Evolutionary conservation across 805 yeast species (phyloP), one percentile per base, ranked within the genome.

Genomic region (Maudiozyma turicensis): DNA sequence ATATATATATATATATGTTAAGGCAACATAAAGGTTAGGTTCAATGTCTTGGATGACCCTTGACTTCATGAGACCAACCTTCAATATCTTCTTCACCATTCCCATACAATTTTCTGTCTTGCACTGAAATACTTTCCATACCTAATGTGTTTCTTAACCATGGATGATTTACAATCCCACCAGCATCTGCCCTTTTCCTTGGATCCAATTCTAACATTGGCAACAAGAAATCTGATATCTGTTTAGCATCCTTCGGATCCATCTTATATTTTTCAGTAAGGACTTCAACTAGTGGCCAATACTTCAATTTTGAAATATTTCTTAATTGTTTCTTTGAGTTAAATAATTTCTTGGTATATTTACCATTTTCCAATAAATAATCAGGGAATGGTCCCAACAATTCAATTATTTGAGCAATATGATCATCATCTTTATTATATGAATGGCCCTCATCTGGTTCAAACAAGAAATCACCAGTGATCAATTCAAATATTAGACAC

Each of bases 391-490:
- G 74, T 1, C 95, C 91, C 47, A 86, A 63, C 14, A 86, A 71
- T 65, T 91, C 98, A 35, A 93, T 81, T 11, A 93, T 87, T 65
- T 93, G 98, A 0, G 98, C 98, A 58, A 93, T 75, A 65, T 93
- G 99, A 65, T 93, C 99, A 61, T 91, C 97, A 65, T 90, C 96
- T 60, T 90, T 90, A 45, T 82, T 65, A 67, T 87, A 91, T 5
- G 84, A 72, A 48, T 77, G 78, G 1, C 90, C 89, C 52, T 79
- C 79, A 42, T 65, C 68, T 0, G 99, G 99, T 64, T 91, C 97
- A 65, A 91, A 93, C 45, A 93, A 67, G 60, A 90, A 90, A 66
- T 91, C 98, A 3, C 98, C 98, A 0, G 99, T 91, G 42, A 91
- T 67, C 28, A 93, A 73, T 69, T 93, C 99, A 68, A 93, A 93